A percentile compares a stretch with the other conserved stretches of the same genome.
phyloP scores from a whole-genome alignment of 768 basidiomycete genomes.

The Ramaria sp. region DNA sequence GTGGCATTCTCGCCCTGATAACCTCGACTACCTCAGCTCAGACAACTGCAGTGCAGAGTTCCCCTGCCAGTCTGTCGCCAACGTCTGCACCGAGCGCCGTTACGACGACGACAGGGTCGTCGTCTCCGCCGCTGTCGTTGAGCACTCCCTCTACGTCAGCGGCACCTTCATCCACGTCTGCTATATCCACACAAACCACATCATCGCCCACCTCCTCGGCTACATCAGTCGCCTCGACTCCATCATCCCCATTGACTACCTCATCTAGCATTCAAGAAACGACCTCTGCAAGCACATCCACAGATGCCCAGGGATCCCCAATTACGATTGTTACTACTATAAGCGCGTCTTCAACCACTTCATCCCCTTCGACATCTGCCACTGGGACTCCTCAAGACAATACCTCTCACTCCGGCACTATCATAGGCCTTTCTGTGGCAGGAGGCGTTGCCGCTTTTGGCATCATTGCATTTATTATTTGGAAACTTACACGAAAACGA shows the following conservation, averaged over 20 bases:
- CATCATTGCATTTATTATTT: slow-evolving; percentile 64
- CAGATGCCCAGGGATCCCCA: slow-evolving; percentile 20
- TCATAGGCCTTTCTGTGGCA: slow-evolving; percentile 71
- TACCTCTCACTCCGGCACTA: slow-evolving; percentile 30
- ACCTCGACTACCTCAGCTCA: neutral
- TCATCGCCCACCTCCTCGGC: slow-evolving; percentile 8
- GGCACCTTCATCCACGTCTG: neutral
- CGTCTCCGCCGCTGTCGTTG: no score
- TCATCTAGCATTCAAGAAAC: slow-evolving; percentile 1
- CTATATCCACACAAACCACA: slow-evolving; percentile 5
- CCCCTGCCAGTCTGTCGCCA: neutral
- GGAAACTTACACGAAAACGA: slow-evolving; percentile 81
- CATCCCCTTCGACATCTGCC: slow-evolving; percentile 19
- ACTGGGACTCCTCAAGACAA: slow-evolving; percentile 17
- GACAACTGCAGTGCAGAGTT: neutral
- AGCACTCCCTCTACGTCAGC: slow-evolving; percentile 1
- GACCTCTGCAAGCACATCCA: slow-evolving; percentile 12
- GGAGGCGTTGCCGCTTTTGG: slow-evolving; percentile 68
- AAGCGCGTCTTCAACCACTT: slow-evolving; percentile 10
- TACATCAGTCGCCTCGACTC: slow-evolving; percentile 9
- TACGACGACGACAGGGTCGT: slow-evolving; percentile 6
- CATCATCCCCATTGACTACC: slow-evolving; percentile 1
- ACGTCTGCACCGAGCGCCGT: slow-evolving; percentile 26
- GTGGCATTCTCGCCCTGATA: no score
- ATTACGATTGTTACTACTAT: slow-evolving; percentile 19